phyloP scores from a whole-genome alignment of 352 stramenopile genomes.

The Globisporangium barbulae region DNA sequence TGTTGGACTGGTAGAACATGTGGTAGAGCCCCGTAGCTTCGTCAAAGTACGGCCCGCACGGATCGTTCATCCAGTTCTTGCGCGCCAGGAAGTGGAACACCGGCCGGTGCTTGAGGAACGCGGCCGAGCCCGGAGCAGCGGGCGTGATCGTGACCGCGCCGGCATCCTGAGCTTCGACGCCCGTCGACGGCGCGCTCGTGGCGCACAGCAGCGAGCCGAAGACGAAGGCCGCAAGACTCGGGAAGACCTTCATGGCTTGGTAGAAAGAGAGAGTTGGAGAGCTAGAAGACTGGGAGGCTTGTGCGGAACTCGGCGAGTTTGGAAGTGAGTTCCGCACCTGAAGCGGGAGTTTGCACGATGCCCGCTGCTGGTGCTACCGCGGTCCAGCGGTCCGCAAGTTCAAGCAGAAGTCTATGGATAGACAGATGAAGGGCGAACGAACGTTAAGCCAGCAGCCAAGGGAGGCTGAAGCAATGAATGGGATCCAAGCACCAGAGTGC shows the following conservation, averaged over 20 bases:
- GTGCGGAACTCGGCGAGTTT: conserved; percentile 10
- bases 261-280: background rate
- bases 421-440: background rate
- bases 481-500: conserved; percentile 14
- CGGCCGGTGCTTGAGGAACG: conserved; percentile 56
- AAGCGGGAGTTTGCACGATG: conserved; percentile 2
- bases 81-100: conserved; percentile 59
- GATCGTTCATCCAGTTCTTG: conserved; percentile 86
- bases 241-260: conserved; percentile 25
- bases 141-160: conserved; percentile 22
- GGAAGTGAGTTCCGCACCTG: conserved; percentile 4
- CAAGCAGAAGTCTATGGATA: background rate
- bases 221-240: conserved; percentile 19
- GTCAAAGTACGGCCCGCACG: conserved; percentile 74
- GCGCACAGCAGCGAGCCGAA: conserved; percentile 13
- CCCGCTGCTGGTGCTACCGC: background rate
- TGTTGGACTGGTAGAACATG: conserved; percentile 81
- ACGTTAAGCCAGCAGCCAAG: background rate
- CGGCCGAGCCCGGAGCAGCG: conserved; percentile 28
- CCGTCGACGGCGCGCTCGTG: conserved; percentile 1
- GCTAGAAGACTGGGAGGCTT: background rate
- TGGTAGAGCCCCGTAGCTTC: conserved; percentile 57
- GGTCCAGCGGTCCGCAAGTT: background rate
- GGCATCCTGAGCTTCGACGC: conserved; percentile 9
- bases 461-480: background rate